phyloP scores from a whole-genome alignment of 176 grass and related monocot species.

The Oryza meridionalis region DNA sequence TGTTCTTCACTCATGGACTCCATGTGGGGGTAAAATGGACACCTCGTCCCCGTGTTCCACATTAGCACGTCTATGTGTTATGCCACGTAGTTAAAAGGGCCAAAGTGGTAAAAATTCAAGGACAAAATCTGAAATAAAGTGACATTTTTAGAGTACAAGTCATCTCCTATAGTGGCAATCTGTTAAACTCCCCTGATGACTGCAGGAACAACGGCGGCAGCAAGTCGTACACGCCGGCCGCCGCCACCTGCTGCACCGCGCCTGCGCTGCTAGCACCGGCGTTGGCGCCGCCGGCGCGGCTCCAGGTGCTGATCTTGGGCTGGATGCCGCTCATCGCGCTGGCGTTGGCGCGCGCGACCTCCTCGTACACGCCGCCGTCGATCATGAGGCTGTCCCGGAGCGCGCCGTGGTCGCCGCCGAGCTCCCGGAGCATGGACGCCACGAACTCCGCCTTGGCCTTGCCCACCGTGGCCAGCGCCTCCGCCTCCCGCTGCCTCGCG shows the following conservation, averaged over 20 bases:
- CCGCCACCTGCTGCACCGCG: conserved; percentile 52
- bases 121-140: too few relatives aligned
- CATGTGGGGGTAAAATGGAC: too few relatives aligned
- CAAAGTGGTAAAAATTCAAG: too few relatives aligned
- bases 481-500: conserved; percentile 66
- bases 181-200: background rate
- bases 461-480: conserved; percentile 49
- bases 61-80: too few relatives aligned
- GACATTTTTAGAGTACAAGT: too few relatives aligned
- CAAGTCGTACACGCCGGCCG: conserved; percentile 69
- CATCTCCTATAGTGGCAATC: too few relatives aligned
- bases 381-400: conserved; percentile 86
- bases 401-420: conserved; percentile 65
- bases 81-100: too few relatives aligned
- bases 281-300: background rate
- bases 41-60: too few relatives aligned
- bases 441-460: conserved; percentile 63
- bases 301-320: conserved; percentile 90
- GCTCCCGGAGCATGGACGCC: conserved; percentile 51
- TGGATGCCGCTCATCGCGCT: conserved; percentile 60
- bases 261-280: background rate
- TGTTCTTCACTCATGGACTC: too few relatives aligned
- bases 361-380: conserved; percentile 60
- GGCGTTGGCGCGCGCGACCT: conserved; percentile 80
- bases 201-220: conserved; percentile 62